These are phyloP conservation scores for Euphorbia tirucalli DNA, from an alignment of 345 rosid genomes.

Conservation along the genomic window DNA sequence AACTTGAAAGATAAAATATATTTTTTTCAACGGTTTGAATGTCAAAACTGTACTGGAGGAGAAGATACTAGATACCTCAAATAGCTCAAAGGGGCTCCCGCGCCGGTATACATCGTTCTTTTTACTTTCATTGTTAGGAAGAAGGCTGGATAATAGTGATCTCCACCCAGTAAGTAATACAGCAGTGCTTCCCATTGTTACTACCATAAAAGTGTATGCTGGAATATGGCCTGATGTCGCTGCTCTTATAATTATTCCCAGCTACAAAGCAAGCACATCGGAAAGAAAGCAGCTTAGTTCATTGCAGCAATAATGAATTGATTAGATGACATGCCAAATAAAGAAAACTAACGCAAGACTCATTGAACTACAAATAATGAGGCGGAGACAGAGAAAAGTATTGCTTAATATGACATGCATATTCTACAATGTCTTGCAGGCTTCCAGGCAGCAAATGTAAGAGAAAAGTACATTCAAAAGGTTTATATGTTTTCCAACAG, in stretches of 20 bases:
- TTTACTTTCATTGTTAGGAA: conserved; percentile 51
- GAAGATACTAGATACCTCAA: conserved; percentile 55
- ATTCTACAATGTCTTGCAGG: background rate
- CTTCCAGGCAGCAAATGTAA: background rate
- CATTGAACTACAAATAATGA: background rate
- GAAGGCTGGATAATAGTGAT: conserved; percentile 47
- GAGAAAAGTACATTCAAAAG: background rate
- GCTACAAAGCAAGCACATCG: conserved; percentile 34
- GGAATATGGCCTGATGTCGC: conserved; percentile 57
- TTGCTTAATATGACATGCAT: conserved; percentile 6
- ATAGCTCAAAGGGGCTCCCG: conserved; percentile 85
- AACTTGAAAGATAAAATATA: background rate
- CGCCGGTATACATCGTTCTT: conserved; percentile 64
- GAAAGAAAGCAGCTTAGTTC: conserved; percentile 11
- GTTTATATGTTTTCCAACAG: too few species aligned
- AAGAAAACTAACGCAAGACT: background rate
- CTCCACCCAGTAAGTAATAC: conserved; percentile 78
- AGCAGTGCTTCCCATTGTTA: conserved; percentile 71
- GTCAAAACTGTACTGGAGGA: background rate
- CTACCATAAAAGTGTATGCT: conserved; percentile 48
- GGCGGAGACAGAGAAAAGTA: background rate
- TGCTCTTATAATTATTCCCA: conserved; percentile 59
- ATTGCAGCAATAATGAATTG: background rate
- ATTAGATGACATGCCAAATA: conserved; percentile 5
- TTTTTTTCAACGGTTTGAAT: background rate